These are phyloP conservation scores for Dichomitus squalens DNA, from an alignment of 1,284 basidiomycete species.

Conservation along the genomic window DNA sequence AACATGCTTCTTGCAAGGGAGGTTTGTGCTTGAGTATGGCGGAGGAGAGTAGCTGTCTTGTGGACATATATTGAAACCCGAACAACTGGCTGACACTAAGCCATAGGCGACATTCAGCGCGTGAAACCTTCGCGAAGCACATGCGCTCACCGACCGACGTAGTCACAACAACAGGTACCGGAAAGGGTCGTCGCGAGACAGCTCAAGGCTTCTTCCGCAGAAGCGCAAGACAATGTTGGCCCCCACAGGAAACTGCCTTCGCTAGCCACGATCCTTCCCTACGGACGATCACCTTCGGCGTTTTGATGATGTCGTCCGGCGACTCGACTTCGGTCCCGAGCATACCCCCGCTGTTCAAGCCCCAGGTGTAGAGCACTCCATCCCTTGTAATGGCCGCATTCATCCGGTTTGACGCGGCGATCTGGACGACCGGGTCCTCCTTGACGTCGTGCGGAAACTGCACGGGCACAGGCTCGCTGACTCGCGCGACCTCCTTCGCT, in stretches of 20 bases:
- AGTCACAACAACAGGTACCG: no score
- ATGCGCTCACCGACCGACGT: no score
- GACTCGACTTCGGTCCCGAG: conserved; percentile 59
- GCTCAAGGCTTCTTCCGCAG: conserved; percentile 56
- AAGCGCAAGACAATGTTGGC: conserved; percentile 68
- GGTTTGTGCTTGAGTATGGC: no score
- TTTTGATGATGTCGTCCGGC: conserved; percentile 46
- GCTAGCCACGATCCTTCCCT: conserved; percentile 64
- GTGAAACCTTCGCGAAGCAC: no score
- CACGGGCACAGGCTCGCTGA: conserved; percentile 57
- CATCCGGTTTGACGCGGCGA: conserved; percentile 77
- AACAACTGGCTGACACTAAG: no score
- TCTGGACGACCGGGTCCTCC: conserved; percentile 61
- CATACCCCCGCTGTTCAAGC: conserved; percentile 75
- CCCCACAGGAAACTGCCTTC: conserved; percentile 62
- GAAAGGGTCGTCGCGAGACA: no score
- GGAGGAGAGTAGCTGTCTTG: no score
- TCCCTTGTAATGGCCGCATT: conserved; percentile 79
- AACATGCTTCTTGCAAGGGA: not conserved
- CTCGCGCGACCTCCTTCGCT: conserved; percentile 19
- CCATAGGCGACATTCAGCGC: no score
- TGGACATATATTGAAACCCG: no score
- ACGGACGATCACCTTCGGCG: conserved; percentile 61
- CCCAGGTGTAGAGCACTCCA: conserved; percentile 86
- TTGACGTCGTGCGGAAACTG: conserved; percentile 58